Evolutionary conservation across 805 yeast species (phyloP).

Genomic region (Nakazawaea anatomiae): DNA sequence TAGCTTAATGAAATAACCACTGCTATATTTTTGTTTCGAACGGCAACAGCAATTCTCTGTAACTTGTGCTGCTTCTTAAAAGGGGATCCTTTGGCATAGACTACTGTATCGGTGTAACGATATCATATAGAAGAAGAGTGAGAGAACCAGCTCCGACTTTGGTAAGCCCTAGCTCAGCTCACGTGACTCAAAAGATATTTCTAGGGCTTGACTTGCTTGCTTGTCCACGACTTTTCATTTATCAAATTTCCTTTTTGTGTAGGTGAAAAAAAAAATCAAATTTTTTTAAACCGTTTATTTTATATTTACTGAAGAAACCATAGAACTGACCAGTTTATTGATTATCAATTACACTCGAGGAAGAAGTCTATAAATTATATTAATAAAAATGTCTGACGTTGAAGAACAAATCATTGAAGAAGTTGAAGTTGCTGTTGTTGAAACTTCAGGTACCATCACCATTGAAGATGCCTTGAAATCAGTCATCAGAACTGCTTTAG

Average conservation of each 20-base stretch:
- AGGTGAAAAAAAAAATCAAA: not conserved
- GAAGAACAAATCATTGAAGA: conserved; percentile 82
- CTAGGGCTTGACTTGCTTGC: no score
- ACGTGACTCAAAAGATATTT: no score
- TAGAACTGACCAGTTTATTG: conserved; percentile 29
- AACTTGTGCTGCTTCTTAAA: no score
- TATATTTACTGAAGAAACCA: not conserved
- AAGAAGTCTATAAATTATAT: conserved; percentile 26
- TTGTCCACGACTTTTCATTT: no score
- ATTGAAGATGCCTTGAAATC: conserved; percentile 98
- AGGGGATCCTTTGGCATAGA: no score
- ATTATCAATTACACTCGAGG: conserved; percentile 23
- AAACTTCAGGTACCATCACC: conserved; percentile 83
- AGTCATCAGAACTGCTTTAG: conserved; percentile 95
- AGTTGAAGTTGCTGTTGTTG: conserved; percentile 70
- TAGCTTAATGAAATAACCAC: no score
- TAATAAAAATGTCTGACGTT: conserved; percentile 72
- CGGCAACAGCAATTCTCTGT: no score
- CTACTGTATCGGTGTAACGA: no score
- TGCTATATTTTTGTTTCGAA: no score
- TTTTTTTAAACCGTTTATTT: not conserved
- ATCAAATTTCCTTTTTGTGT: not conserved
- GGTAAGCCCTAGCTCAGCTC: no score
- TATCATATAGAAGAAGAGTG: no score
- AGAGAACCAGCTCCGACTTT: no score